Evolutionary conservation across 768 basidiomycete species (phyloP).

Genomic region (Serendipita vermifera): DNA sequence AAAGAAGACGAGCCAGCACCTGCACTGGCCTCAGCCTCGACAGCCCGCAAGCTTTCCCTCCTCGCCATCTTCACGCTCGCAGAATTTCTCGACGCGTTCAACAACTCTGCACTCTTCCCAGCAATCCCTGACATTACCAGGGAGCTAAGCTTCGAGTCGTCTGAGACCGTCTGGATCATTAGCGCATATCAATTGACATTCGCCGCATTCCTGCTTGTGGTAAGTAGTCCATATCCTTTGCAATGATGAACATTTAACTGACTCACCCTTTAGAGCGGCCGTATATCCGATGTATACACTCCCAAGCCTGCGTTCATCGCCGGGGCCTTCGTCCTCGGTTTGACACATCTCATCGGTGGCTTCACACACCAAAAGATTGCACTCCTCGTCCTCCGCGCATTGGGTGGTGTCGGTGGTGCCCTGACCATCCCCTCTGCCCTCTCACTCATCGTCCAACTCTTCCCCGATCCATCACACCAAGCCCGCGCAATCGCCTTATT

Average conservation of each 20-base stretch:
- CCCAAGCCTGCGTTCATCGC: slow-evolving; percentile 32
- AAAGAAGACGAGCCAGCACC: neutral
- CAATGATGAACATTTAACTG: neutral
- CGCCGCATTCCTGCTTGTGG: slow-evolving; percentile 30
- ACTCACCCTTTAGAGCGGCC: slow-evolving; percentile 30
- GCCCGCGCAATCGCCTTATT: slow-evolving; percentile 36
- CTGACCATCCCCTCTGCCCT: slow-evolving; percentile 40
- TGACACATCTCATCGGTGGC: slow-evolving; percentile 34
- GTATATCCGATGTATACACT: slow-evolving; percentile 29
- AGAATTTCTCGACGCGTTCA: slow-evolving; percentile 34
- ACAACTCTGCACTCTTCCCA: slow-evolving; percentile 30
- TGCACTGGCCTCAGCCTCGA: slow-evolving; percentile 12
- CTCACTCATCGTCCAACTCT: slow-evolving; percentile 37
- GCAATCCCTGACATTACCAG: slow-evolving; percentile 27
- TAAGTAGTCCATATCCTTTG: slow-evolving; percentile 15
- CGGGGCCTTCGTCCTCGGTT: slow-evolving; percentile 31
- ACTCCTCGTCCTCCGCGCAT: slow-evolving; percentile 38
- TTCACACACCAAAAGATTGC: slow-evolving; percentile 35
- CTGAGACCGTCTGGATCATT: slow-evolving; percentile 29
- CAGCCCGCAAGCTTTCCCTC: slow-evolving; percentile 23
- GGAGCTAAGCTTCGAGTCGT: slow-evolving; percentile 18
- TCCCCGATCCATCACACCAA: slow-evolving; percentile 35
- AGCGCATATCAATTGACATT: slow-evolving; percentile 33
- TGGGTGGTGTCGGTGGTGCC: slow-evolving; percentile 38
- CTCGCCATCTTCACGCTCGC: slow-evolving; percentile 30